Conservation (phyloP, 345 rosid genomes). For the Pugionium dolabratum region DNA sequence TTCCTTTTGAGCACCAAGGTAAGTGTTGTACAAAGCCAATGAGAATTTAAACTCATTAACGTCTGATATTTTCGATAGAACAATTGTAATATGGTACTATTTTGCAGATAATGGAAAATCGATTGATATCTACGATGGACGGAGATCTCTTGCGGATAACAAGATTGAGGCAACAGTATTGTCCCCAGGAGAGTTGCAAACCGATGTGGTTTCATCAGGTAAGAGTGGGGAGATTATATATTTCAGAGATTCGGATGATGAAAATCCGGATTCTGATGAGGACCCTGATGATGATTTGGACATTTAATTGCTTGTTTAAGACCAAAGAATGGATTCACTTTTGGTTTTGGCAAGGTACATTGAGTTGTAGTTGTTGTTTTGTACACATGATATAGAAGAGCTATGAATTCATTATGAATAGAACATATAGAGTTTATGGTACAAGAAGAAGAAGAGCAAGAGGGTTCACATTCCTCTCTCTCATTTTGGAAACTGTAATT, state of each 20-base stretch:
- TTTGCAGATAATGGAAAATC: slow-evolving; percentile 68
- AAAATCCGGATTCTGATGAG: slow-evolving; percentile 92
- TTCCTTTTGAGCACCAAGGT: slow-evolving; percentile 99
- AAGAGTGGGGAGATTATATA: slow-evolving; percentile 74
- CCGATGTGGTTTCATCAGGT: slow-evolving; percentile 39
- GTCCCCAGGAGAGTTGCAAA: slow-evolving; percentile 40
- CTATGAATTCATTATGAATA: background rate
- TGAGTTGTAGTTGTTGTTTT: slow-evolving; percentile 3
- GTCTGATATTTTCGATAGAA: background rate
- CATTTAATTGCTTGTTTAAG: slow-evolving; percentile 41
- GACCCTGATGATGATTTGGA: slow-evolving; percentile 98
- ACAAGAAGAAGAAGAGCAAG: no score
- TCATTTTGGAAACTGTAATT: no score
- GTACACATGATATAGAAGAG: slow-evolving; percentile 13
- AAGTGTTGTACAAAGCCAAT: background rate
- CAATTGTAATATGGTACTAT: background rate
- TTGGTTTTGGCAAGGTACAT: background rate
- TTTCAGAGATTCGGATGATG: slow-evolving; percentile 94
- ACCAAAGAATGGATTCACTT: slow-evolving; percentile 5
- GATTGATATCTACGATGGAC: slow-evolving; percentile 76
- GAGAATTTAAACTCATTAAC: slow-evolving; percentile 8
- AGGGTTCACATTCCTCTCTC: no score
- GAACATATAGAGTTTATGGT: no score
- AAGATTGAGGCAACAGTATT: slow-evolving; percentile 41
- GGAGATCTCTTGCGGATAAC: slow-evolving; percentile 54